phyloP scores from a whole-genome alignment of 2,329 filamentous ascomycete genomes.

The Stachybotrys chlorohalonatus region DNA sequence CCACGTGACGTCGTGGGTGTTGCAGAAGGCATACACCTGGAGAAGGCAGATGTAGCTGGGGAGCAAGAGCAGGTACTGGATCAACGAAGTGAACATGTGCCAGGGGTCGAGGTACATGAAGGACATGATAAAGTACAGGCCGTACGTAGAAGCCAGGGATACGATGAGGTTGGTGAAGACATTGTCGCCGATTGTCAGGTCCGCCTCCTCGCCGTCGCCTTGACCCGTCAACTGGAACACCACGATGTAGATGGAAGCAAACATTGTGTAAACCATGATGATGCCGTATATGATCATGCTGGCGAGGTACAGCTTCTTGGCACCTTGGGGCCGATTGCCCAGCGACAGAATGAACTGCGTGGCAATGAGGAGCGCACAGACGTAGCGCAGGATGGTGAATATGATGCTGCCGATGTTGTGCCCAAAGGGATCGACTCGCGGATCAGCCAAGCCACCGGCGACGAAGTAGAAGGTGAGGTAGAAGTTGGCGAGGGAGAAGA shows the following conservation, averaged over 20 bases:
- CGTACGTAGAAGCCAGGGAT: slow-evolving; percentile 78
- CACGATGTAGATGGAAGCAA: slow-evolving; percentile 83
- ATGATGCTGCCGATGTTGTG: slow-evolving; percentile 77
- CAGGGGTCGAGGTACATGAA: slow-evolving; percentile 96
- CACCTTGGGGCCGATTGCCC: slow-evolving; percentile 91
- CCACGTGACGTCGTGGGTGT: slow-evolving; percentile 19
- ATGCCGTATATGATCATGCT: slow-evolving; percentile 85
- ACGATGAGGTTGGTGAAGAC: slow-evolving; percentile 94
- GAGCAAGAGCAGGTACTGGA: slow-evolving; percentile 86
- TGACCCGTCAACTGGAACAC: slow-evolving; percentile 62
- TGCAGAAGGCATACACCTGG: slow-evolving; percentile 90
- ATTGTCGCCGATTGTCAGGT: slow-evolving; percentile 65
- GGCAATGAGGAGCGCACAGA: slow-evolving; percentile 77
- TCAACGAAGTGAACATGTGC: slow-evolving; percentile 94
- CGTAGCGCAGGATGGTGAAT: slow-evolving; percentile 79
- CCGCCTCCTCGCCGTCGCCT: slow-evolving; percentile 23
- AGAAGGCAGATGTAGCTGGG: slow-evolving; percentile 94
- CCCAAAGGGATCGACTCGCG: slow-evolving; percentile 79
- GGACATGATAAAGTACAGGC: slow-evolving; percentile 92
- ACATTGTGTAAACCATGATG: slow-evolving; percentile 94
- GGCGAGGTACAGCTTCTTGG: slow-evolving; percentile 78
- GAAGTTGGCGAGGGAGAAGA: slow-evolving; percentile 97
- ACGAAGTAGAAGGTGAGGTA: slow-evolving; percentile 99
- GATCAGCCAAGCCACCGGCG: slow-evolving; percentile 77
- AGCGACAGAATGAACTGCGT: slow-evolving; percentile 95